Conservation (phyloP, 2,329 filamentous ascomycete species). For the Tolypocladium endophyticum region DNA sequence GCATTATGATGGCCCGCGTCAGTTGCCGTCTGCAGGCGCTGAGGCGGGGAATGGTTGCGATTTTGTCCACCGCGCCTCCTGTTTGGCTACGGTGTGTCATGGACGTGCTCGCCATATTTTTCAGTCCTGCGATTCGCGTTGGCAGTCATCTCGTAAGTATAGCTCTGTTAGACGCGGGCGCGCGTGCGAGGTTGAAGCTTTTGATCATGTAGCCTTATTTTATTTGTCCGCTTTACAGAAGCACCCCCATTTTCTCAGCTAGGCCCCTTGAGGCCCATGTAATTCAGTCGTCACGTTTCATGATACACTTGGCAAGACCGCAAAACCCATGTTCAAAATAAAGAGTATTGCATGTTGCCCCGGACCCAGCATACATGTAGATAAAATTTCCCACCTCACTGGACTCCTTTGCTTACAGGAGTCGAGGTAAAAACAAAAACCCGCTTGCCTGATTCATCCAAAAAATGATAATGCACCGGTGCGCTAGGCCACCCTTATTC, state of each 20-base stretch:
- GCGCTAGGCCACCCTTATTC: slow-evolving; percentile 2
- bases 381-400: not conserved
- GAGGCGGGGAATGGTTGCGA: not conserved
- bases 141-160: slow-evolving; percentile 1
- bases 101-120: slow-evolving; percentile 1
- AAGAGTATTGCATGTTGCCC: not conserved
- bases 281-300: slow-evolving; percentile 32
- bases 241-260: slow-evolving; percentile 20
- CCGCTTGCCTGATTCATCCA: not conserved
- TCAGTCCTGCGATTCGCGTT: slow-evolving; percentile 1
- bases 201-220: slow-evolving; percentile 25
- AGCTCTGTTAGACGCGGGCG: not conserved
- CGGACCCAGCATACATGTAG: not conserved
- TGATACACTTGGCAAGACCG: slow-evolving; percentile 15
- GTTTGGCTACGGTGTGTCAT: not conserved
- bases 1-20: slow-evolving; percentile 20
- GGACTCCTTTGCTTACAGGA: not conserved
- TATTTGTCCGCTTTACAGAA: slow-evolving; percentile 21
- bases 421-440: not conserved
- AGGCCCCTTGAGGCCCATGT: slow-evolving; percentile 34
- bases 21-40: slow-evolving; percentile 7
- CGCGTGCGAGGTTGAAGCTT: slow-evolving; percentile 4
- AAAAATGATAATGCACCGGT: not conserved
- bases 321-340: not conserved
- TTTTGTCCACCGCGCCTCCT: not conserved